Conservation (phyloP, 2,329 filamentous ascomycete species). For the Paecilomyces sp. region DNA sequence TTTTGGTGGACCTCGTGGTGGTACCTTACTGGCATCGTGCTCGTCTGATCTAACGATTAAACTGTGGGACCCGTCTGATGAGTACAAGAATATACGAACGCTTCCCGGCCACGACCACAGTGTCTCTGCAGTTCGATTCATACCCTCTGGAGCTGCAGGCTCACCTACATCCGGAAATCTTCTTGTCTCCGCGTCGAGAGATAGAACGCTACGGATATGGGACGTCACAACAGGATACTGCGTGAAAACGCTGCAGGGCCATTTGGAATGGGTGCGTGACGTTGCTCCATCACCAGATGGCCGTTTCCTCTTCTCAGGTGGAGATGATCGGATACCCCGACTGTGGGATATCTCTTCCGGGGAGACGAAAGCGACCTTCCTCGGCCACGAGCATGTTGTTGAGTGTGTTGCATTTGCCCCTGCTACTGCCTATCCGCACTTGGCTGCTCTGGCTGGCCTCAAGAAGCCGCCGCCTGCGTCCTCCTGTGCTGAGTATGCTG, state of each 20-base stretch:
- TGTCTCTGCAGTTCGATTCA: conserved; percentile 80
- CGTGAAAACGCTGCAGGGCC: conserved; percentile 79
- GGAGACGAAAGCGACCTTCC: conserved; percentile 70
- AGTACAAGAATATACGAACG: conserved; percentile 93
- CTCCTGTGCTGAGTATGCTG: conserved; percentile 78
- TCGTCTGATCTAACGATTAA: conserved; percentile 89
- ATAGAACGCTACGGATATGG: conserved; percentile 82
- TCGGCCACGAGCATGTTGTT: conserved; percentile 80
- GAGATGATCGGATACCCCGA: conserved; percentile 72
- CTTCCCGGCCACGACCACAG: conserved; percentile 88
- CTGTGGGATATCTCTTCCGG: conserved; percentile 76
- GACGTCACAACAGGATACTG: conserved; percentile 90
- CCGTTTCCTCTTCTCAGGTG: conserved; percentile 72
- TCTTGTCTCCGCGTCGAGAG: conserved; percentile 76
- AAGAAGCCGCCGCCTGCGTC: conserved; percentile 71
- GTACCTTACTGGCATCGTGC: conserved; percentile 73
- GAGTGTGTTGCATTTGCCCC: conserved; percentile 86
- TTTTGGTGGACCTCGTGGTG: conserved; percentile 76
- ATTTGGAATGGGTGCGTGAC: conserved; percentile 86
- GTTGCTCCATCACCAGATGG: conserved; percentile 78
- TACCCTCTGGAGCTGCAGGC: conserved; percentile 73
- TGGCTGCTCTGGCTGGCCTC: conserved; percentile 69
- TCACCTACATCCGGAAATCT: conserved; percentile 75
- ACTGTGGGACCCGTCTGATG: conserved; percentile 84
- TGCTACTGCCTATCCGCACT: conserved; percentile 65